Evolutionary conservation across 2,329 filamentous ascomycete genomes (phyloP).

Genomic region (Penicillium sp.): DNA sequence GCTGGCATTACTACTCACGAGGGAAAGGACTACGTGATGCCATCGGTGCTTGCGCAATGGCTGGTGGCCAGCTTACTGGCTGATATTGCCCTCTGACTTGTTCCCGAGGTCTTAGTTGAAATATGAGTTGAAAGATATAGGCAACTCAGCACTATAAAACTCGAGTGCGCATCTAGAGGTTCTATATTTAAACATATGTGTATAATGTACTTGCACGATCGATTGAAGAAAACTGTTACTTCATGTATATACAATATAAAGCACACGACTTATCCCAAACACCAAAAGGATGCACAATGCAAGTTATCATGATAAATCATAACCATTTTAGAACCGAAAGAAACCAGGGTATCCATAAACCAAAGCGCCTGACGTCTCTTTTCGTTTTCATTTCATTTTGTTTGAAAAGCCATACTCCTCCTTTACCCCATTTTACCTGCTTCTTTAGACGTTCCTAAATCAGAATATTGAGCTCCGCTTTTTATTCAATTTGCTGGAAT

Average conservation of each 20-base stretch:
- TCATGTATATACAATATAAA: not conserved
- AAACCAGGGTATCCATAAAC: not conserved
- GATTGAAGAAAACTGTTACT: not conserved
- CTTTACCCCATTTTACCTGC: not conserved
- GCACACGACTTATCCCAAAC: not conserved
- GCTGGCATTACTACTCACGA: too few relatives aligned
- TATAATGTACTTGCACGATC: too few relatives aligned
- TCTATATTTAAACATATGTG: too few relatives aligned
- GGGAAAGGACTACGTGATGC: too few relatives aligned
- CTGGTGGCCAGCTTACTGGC: too few relatives aligned
- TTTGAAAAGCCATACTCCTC: not conserved
- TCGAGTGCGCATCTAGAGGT: too few relatives aligned
- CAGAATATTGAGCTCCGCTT: conserved; percentile 48
- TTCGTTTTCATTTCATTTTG: not conserved
- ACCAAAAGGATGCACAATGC: not conserved
- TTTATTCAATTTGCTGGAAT: conserved; percentile 35
- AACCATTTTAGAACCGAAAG: not conserved
- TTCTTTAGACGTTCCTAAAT: not conserved
- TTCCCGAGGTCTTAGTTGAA: too few relatives aligned
- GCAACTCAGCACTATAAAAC: too few relatives aligned
- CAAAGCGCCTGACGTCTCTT: not conserved
- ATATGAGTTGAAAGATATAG: too few relatives aligned
- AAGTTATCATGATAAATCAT: not conserved
- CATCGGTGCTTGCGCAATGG: too few relatives aligned
- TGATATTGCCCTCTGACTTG: too few relatives aligned